A percentile compares a stretch with the other conserved stretches of the same genome.
Evolutionary conservation across 495 filamentous ascomycete species (phyloP).

Genomic region (Penicillium bovifimosum): DNA sequence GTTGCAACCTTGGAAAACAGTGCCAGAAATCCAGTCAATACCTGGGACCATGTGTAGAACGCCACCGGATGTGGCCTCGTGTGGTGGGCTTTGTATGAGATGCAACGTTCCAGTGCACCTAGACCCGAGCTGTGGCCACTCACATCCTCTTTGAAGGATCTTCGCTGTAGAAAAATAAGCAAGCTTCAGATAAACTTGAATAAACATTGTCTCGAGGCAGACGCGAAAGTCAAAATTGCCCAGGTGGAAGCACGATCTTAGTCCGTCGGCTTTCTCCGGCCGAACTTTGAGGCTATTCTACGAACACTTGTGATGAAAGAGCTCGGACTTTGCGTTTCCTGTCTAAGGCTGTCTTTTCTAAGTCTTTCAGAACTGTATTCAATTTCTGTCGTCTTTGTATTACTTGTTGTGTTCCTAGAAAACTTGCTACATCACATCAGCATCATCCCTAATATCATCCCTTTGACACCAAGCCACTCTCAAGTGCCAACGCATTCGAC

Average conservation of each 20-base stretch:
- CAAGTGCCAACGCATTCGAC: conserved; percentile 23
- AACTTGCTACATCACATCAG: conserved; percentile 16
- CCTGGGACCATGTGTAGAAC: not conserved
- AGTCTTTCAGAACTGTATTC: too few relatives aligned
- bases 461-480: conserved; percentile 16
- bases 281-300: not conserved
- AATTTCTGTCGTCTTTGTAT: too few relatives aligned
- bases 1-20: too few relatives aligned
- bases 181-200: too few relatives aligned
- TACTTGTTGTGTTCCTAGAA: too few relatives aligned
- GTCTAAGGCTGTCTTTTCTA: too few relatives aligned
- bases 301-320: too few relatives aligned
- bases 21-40: not conserved
- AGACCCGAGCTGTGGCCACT: not conserved
- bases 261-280: not conserved
- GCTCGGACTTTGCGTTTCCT: too few relatives aligned
- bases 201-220: not conserved
- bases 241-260: not conserved
- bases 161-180: not conserved
- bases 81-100: not conserved
- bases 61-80: not conserved
- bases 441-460: conserved; percentile 27
- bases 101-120: not conserved
- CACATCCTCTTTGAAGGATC: not conserved
- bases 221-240: not conserved